phyloP scores from a whole-genome alignment of 495 filamentous ascomycete genomes.

The Hypoxylon intermedium region DNA sequence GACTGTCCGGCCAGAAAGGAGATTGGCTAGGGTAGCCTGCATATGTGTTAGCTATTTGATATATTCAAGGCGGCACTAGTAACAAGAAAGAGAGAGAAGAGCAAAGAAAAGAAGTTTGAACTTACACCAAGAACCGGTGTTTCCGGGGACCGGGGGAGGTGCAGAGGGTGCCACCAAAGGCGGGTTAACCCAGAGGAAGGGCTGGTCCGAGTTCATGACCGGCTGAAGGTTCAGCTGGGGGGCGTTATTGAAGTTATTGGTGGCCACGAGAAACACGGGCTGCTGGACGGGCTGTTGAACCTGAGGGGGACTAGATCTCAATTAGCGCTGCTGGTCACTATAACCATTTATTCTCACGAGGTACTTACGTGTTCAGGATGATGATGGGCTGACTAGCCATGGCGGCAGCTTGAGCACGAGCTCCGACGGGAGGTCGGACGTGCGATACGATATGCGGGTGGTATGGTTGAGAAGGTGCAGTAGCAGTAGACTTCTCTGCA shows the following conservation, averaged over 20 bases:
- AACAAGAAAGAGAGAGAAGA: background rate
- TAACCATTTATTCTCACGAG: background rate
- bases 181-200: constrained; percentile 29
- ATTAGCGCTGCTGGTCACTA: constrained; percentile 1
- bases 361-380: constrained; percentile 15
- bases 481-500: background rate
- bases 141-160: constrained; percentile 10
- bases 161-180: constrained; percentile 24
- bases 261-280: background rate
- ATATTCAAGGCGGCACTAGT: background rate
- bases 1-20: constrained; percentile 18
- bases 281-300: constrained; percentile 6
- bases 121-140: constrained; percentile 31
- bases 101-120: background rate
- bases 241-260: too few relatives aligned
- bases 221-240: background rate
- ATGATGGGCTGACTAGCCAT: constrained; percentile 12
- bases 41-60: constrained; percentile 4
- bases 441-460: constrained; percentile 5
- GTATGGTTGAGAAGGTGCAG: background rate
- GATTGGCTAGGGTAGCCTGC: constrained; percentile 27
- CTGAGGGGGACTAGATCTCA: background rate
- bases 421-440: constrained; percentile 20
- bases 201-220: background rate
- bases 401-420: constrained; percentile 5